phyloP scores from a whole-genome alignment of 805 yeast genomes.

The Monosporozyma aerobia region DNA sequence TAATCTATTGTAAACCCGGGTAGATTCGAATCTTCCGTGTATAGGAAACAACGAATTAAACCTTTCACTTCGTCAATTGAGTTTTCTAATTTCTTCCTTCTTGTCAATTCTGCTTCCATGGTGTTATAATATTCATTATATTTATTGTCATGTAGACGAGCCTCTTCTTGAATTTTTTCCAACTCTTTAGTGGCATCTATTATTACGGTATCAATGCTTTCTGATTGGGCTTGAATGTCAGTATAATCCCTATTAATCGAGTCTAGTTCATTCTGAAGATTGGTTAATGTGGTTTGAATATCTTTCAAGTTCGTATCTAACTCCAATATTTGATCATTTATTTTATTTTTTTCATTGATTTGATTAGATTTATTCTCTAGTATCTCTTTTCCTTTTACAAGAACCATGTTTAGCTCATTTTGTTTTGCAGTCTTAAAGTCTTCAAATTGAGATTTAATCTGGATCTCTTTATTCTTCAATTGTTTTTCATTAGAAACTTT shows the following conservation, averaged over 20 bases:
- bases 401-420: not conserved
- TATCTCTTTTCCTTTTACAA: not conserved
- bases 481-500: not conserved
- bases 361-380: not conserved
- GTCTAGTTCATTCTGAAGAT: not conserved
- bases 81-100: constrained; percentile 40
- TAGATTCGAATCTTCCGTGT: constrained; percentile 7
- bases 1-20: constrained; percentile 11
- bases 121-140: constrained; percentile 4
- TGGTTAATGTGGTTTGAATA: not conserved
- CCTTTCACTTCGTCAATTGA: constrained; percentile 36
- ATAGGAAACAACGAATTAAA: constrained; percentile 26
- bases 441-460: constrained; percentile 5
- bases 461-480: constrained; percentile 1
- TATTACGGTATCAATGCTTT: not conserved
- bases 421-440: constrained; percentile 1
- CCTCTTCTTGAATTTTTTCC: not conserved
- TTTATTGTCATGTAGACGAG: not conserved
- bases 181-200: not conserved
- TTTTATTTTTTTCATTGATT: not conserved
- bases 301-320: not conserved
- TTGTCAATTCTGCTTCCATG: constrained; percentile 9
- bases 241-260: not conserved
- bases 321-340: constrained; percentile 2
- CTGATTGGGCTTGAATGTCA: not conserved